Base-by-base conservation (phyloP, 176 grass and related monocot species). In the Oryza nivara region DNA sequence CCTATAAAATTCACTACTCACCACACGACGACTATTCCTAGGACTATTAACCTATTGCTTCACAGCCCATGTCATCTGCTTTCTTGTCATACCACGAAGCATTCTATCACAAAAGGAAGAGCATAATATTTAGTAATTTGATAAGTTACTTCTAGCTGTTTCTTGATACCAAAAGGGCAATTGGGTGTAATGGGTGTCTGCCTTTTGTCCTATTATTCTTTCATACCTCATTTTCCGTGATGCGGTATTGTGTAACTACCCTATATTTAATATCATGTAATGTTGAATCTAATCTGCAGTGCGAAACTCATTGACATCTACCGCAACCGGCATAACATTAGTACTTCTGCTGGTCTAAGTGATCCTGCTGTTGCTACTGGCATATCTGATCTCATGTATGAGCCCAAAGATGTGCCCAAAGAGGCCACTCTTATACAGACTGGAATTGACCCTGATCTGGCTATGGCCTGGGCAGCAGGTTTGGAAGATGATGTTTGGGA, bases 381-480 rank as follows among this genome's bases (percentile, higher is more conserved):
- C 28, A 99, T 99, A 94, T 96, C 97, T 79, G 93, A 99, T 60
- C 90, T 99, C 64, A 91, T 99, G 75, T 96, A 99, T 54, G 97
- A 99, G 26, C 89, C 93, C 58, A 96, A 92, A 82, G 90, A 94
- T 80, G 79, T 44, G 58, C 86, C 74, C 69, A 94, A 92, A 74
- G 97, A 96, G 72, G 82, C 96, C 64, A 67, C 49, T 36, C 75
- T 92, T 4, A 63, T 86, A 48, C 91, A 92, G 51, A 76, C 81
- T 74, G 81, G 89, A 41, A 99, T 99, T 56, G 97, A 99, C 72
- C 97, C 97, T 74, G 97, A 96, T 83, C 85, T 96, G 81, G 97
- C 97, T 60, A 99, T 96, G 97, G 97, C 97, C 65, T 99, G 97
- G 97, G 97, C 93, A 82, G 92, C 97, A 32, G 97, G 97, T 84